Evolutionary conservation across 2,329 filamentous ascomycete species (phyloP).

Genomic region (Daldinia eschscholtzii): DNA sequence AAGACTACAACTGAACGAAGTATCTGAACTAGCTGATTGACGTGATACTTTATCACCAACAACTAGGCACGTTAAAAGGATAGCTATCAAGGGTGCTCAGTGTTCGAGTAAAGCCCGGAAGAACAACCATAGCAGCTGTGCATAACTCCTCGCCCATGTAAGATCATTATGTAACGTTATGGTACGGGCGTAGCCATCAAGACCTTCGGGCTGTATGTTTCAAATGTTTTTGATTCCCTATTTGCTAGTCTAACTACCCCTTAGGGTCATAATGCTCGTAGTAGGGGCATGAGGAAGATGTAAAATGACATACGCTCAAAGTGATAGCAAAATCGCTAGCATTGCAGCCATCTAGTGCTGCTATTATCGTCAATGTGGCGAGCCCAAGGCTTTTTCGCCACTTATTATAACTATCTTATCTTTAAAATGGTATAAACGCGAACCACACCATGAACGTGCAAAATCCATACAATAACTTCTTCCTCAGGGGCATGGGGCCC

Average conservation of each 20-base stretch:
- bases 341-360: conserved; percentile 16
- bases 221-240: not conserved
- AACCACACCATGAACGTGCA: conserved; percentile 52
- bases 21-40: not conserved
- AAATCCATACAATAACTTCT: conserved; percentile 48
- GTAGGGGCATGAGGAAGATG: conserved; percentile 12
- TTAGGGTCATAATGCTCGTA: conserved; percentile 5
- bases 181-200: not conserved
- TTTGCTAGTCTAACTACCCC: not conserved
- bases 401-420: conserved; percentile 29
- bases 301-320: conserved; percentile 16
- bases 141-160: not conserved
- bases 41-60: not conserved
- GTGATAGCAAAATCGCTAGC: conserved; percentile 18
- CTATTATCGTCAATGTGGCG: conserved; percentile 25
- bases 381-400: conserved; percentile 17
- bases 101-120: not conserved
- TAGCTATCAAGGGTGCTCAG: not conserved
- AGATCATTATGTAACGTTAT: not conserved
- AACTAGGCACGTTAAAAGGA: not conserved
- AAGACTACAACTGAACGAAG: not conserved
- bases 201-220: not conserved
- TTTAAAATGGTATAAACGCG: conserved; percentile 52
- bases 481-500: conserved; percentile 42
- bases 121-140: not conserved